A percentile compares a stretch with the other conserved stretches of the same genome.
Conservation (phyloP, 257 asterid species). For the Salvia miltiorrhiza region DNA sequence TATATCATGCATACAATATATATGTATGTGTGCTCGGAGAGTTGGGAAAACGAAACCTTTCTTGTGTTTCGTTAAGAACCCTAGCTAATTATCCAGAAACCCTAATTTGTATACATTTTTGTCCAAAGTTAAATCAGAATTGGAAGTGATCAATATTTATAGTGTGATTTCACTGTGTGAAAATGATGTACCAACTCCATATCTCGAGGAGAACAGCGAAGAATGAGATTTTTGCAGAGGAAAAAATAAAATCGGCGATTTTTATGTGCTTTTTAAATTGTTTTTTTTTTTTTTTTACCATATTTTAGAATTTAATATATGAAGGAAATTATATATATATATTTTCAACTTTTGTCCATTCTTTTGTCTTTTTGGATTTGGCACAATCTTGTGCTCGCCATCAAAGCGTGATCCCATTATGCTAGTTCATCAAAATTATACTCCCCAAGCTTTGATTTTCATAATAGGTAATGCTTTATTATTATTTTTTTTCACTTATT, state of each 20-base stretch:
- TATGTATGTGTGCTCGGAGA: background rate
- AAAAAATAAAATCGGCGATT: background rate
- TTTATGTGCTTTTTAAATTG: background rate
- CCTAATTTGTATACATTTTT: constrained; percentile 27
- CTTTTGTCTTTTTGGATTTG: constrained; percentile 57
- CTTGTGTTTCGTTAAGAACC: constrained; percentile 24
- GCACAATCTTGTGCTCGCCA: constrained; percentile 58
- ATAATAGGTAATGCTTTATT: too few relatives aligned
- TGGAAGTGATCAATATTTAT: background rate
- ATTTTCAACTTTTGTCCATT: constrained; percentile 37
- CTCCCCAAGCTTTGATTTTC: too few relatives aligned
- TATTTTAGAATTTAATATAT: constrained; percentile 14
- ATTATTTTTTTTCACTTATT: too few relatives aligned
- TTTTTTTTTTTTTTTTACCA: too few relatives aligned
- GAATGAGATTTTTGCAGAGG: background rate
- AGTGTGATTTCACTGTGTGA: background rate
- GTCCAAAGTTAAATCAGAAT: background rate
- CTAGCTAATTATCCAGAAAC: constrained; percentile 29
- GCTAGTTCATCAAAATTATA: background rate
- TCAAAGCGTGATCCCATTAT: constrained; percentile 22
- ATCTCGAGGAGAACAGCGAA: background rate
- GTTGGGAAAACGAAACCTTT: background rate
- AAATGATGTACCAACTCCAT: constrained; percentile 1
- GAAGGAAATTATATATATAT: constrained; percentile 11
- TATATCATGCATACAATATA: background rate